Percentiles rank a stretch among this genome's conserved stretches.
Conservation (phyloP, 148 eudicot genomes). For the Fagopyrum tataricum region DNA sequence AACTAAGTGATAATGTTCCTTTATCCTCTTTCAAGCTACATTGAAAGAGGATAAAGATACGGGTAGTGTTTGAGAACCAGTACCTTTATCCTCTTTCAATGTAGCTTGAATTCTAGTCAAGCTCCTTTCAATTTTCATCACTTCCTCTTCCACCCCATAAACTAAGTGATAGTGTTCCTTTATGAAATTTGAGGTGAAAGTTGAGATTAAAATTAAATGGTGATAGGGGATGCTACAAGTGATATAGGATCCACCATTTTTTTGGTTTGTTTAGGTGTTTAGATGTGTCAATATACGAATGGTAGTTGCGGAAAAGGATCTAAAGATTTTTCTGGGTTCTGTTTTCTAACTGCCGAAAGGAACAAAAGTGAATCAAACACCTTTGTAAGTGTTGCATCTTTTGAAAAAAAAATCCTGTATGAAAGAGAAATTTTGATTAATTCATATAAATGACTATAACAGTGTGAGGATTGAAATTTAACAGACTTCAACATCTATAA, state of each 20-base stretch:
- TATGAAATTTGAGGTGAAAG: not conserved
- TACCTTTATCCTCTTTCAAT: slow-evolving; percentile 21
- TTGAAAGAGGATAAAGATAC: too few species aligned
- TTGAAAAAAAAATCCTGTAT: too few species aligned
- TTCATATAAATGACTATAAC: not conserved
- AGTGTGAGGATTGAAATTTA: too few species aligned
- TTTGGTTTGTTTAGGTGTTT: not conserved
- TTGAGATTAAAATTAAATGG: not conserved
- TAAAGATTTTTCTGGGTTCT: too few species aligned
- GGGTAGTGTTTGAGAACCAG: not conserved
- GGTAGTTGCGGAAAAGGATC: too few species aligned
- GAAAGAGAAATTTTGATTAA: not conserved
- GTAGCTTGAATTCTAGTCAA: slow-evolving; percentile 14
- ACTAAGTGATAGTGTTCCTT: slow-evolving; percentile 16
- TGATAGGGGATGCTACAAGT: slow-evolving; percentile 13
- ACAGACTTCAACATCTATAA: too few species aligned
- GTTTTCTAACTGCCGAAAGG: too few species aligned
- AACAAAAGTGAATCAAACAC: not conserved
- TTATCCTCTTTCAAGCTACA: too few species aligned
- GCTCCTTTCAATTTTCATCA: slow-evolving; percentile 11
- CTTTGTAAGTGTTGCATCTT: not conserved
- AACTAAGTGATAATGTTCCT: too few species aligned
- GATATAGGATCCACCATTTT: slow-evolving; percentile 11
- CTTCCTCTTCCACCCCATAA: slow-evolving; percentile 20
- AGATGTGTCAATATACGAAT: too few species aligned